Conservation (phyloP, 1,284 basidiomycete species). For the Neolentinus lepideus region DNA sequence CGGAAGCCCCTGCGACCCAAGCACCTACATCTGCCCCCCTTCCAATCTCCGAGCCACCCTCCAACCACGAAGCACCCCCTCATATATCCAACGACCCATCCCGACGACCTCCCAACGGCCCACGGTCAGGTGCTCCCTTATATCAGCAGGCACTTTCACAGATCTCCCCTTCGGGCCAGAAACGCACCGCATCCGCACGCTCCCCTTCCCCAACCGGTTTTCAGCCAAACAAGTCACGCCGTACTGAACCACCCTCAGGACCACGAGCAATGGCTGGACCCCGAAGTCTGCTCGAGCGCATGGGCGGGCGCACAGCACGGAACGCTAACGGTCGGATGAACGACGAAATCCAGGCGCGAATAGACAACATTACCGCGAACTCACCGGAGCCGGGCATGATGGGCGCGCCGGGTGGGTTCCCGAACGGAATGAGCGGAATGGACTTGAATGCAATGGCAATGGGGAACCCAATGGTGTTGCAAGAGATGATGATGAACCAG, state of each 20-base stretch:
- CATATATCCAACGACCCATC: constrained; percentile 29
- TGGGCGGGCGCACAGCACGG: constrained; percentile 41
- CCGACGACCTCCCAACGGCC: constrained; percentile 33
- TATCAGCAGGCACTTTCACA: constrained; percentile 70
- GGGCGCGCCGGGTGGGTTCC: constrained; percentile 35
- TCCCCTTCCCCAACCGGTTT: constrained; percentile 65
- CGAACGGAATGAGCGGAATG: constrained; percentile 49
- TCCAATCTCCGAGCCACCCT: constrained; percentile 12
- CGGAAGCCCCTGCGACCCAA: constrained; percentile 26
- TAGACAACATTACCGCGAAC: constrained; percentile 64
- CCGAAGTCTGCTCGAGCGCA: constrained; percentile 67
- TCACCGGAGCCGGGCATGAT: constrained; percentile 50
- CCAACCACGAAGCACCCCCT: constrained; percentile 17
- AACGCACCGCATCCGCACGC: constrained; percentile 62
- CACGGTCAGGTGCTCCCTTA: constrained; percentile 18
- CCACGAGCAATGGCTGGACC: constrained; percentile 66
- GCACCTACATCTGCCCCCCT: constrained; percentile 15
- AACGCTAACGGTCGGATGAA: constrained; percentile 16
- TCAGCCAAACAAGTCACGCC: constrained; percentile 54
- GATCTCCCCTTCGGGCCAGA: constrained; percentile 48
- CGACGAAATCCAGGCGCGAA: constrained; percentile 72
- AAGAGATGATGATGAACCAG: constrained; percentile 82
- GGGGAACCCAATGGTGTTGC: constrained; percentile 63
- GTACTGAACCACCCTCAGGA: constrained; percentile 69
- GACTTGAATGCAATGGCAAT: constrained; percentile 54